Evolutionary conservation across 306 rosid genomes (phyloP).

Genomic region (Corylus heterophylla): DNA sequence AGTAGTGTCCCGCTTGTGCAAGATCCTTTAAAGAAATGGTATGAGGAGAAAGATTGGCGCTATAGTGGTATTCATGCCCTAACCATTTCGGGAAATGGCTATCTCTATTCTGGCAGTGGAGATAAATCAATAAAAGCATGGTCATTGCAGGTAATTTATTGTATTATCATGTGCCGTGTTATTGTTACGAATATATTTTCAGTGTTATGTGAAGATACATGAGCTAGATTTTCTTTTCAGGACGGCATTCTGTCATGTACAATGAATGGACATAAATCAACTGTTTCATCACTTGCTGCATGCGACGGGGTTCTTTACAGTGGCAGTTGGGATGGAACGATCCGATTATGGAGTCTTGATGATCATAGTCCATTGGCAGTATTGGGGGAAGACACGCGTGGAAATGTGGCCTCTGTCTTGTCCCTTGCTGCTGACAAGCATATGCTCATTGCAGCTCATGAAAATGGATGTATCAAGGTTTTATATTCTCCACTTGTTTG

Average conservation of each 20-base stretch:
- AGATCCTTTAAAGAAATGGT: conserved; percentile 75
- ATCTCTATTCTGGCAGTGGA: conserved; percentile 82
- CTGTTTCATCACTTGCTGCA: conserved; percentile 73
- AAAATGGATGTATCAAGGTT: conserved; percentile 84
- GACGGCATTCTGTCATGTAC: conserved; percentile 67
- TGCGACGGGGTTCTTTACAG: conserved; percentile 82
- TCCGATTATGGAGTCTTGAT: conserved; percentile 84
- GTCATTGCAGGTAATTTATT: conserved; percentile 59
- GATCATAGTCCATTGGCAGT: conserved; percentile 81
- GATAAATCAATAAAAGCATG: conserved; percentile 88
- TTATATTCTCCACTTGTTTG: conserved; percentile 31
- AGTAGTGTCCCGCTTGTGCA: conserved; percentile 49
- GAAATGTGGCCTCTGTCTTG: conserved; percentile 57
- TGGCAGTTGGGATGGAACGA: conserved; percentile 97
- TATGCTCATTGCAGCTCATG: conserved; percentile 74
- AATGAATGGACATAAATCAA: conserved; percentile 84
- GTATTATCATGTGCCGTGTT: conserved; percentile 11
- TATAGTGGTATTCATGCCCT: conserved; percentile 86
- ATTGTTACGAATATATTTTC: conserved; percentile 13
- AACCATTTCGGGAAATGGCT: conserved; percentile 51
- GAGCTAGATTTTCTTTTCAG: conserved; percentile 44
- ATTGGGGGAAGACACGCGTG: conserved; percentile 64
- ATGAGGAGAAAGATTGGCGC: conserved; percentile 93
- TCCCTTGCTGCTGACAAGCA: conserved; percentile 54
- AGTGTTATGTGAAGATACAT: conserved; percentile 18